These are phyloP conservation scores for Tylopilus orsonianus DNA, from an alignment of 1,284 basidiomycete genomes.

Conservation along the genomic window DNA sequence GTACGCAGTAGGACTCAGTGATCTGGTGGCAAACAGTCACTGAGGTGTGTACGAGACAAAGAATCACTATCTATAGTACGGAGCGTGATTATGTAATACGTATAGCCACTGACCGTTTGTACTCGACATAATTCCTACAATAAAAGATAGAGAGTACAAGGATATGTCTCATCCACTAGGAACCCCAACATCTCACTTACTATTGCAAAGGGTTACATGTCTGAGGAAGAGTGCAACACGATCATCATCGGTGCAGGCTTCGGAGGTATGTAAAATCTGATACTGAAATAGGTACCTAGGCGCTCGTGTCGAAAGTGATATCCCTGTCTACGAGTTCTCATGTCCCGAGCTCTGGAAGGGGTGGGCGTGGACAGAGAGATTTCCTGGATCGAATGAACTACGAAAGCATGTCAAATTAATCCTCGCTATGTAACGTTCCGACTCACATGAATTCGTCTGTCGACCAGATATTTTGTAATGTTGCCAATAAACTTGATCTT, in stretches of 20 bases:
- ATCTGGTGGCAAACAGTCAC: no score
- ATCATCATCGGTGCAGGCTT: conserved; percentile 14
- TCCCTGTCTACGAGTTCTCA: conserved; percentile 21
- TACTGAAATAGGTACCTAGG: conserved; percentile 18
- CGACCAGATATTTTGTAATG: conserved; percentile 16
- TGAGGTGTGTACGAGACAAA: no score
- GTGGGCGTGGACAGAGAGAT: conserved; percentile 25
- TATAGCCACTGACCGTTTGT: no score
- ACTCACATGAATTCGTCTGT: neutral
- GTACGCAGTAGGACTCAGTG: no score
- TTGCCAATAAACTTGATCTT: conserved; percentile 12
- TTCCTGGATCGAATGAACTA: conserved; percentile 14
- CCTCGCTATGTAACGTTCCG: neutral
- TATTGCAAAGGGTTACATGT: no score
- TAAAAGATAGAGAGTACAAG: no score
- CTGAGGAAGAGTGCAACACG: conserved; percentile 10
- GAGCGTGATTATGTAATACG: no score
- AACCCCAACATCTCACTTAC: no score
- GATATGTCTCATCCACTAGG: no score
- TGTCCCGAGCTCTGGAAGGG: conserved; percentile 18
- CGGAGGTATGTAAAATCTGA: conserved; percentile 9
- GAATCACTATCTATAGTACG: no score
- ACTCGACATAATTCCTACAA: no score
- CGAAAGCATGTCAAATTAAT: conserved; percentile 3
- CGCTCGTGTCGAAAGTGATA: conserved; percentile 19